Percentiles rank a stretch among this genome's conserved stretches.
Conservation (phyloP, 2,329 filamentous ascomycete species). For the Arthrobotrys musiformis region DNA sequence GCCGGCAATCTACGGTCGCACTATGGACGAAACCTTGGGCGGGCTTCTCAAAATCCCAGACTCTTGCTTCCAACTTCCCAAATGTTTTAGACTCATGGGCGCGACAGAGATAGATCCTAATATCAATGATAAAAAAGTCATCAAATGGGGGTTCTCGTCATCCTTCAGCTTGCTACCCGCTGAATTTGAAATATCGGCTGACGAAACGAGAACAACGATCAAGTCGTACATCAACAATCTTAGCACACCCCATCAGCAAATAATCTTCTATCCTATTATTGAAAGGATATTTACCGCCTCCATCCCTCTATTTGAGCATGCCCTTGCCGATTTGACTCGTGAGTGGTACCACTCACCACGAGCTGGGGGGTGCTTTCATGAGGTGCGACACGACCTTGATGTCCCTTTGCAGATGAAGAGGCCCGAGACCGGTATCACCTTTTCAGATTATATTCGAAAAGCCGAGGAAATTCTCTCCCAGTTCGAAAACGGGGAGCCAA, state of each 20-base stretch:
- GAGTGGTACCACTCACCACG: not conserved
- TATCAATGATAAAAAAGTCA: not conserved
- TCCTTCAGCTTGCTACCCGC: conserved; percentile 22
- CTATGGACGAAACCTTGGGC: not conserved
- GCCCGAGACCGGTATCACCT: too few relatives aligned
- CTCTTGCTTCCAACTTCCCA: not conserved
- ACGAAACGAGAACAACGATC: conserved; percentile 19
- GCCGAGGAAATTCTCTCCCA: too few relatives aligned
- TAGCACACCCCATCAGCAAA: not conserved
- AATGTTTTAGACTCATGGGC: not conserved
- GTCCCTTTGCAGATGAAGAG: not conserved
- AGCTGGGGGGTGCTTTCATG: not conserved
- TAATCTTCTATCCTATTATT: conserved; percentile 25
- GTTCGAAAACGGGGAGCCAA: not conserved
- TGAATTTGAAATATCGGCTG: conserved; percentile 14
- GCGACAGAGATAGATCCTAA: not conserved
- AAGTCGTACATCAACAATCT: conserved; percentile 38
- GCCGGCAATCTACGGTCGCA: conserved; percentile 68
- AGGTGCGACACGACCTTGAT: not conserved
- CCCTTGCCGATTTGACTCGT: conserved; percentile 10
- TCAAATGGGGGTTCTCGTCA: not conserved
- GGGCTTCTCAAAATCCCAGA: not conserved
- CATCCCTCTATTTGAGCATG: conserved; percentile 31
- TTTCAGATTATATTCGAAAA: too few relatives aligned
- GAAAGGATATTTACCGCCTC: conserved; percentile 32